phyloP scores from a whole-genome alignment of 345 rosid genomes.

The Mallotus nudiflorus region DNA sequence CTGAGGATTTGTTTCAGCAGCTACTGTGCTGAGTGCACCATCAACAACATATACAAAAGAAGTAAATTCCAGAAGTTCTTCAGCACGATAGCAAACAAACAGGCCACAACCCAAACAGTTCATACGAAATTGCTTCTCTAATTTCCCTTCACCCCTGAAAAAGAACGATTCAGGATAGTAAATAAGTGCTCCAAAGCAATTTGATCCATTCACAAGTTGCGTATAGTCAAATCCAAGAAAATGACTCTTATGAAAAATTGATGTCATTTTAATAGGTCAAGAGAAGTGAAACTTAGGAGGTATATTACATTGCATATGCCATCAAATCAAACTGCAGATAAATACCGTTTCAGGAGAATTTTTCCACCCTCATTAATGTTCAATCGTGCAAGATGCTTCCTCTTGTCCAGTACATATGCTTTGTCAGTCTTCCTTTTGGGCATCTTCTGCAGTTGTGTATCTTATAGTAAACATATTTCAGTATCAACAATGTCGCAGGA shows the following conservation, averaged over 20 bases:
- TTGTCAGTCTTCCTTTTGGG: constrained; percentile 95
- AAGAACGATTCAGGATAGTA: constrained; percentile 10
- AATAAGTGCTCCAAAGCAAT: not conserved
- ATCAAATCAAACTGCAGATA: too few species aligned
- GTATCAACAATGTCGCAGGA: constrained; percentile 12
- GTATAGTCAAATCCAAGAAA: too few species aligned
- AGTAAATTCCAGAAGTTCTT: constrained; percentile 74
- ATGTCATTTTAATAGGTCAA: too few species aligned
- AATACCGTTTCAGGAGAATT: constrained; percentile 76
- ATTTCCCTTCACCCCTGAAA: constrained; percentile 82
- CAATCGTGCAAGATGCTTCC: constrained; percentile 86
- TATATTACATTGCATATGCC: too few species aligned
- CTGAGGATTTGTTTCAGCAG: constrained; percentile 95
- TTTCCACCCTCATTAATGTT: constrained; percentile 77
- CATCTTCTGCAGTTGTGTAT: constrained; percentile 97
- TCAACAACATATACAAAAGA: constrained; percentile 74
- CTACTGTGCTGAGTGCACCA: constrained; percentile 83
- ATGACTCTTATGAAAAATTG: too few species aligned
- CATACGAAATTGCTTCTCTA: constrained; percentile 99
- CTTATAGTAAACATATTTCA: constrained; percentile 54
- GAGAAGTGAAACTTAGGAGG: too few species aligned
- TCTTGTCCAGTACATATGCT: constrained; percentile 88
- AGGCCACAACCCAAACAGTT: constrained; percentile 87
- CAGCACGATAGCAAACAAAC: constrained; percentile 89
- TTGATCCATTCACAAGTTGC: too few species aligned